Base-by-base conservation (phyloP, 495 filamentous ascomycete genomes). In the Cercophora sp. region DNA sequence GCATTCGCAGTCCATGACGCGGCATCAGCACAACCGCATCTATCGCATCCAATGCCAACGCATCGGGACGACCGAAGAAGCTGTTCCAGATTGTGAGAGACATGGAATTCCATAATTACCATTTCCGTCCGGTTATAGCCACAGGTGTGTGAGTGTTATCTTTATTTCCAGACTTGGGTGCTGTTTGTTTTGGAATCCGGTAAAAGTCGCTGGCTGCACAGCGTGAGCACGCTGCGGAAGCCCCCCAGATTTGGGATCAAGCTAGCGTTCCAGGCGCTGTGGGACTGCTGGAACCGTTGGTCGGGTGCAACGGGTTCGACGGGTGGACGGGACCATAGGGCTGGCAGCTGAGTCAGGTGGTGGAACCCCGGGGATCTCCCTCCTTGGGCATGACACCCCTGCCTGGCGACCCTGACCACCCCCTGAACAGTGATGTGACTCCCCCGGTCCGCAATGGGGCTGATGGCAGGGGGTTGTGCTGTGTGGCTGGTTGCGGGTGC, bases 51-150 rank as follows among this genome's bases (percentile, higher is more conserved):
- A n/a, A n/a, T n/a, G 29, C 6, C 29, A 32, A 13, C 29, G 29
- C 29, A 32, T 32, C 29, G 29, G 29, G 29, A 6, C 29, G n/a
- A n/a, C n/a, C n/a, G n/a, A n/a, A n/a, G n/a, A n/a, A n/a, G n/a
- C n/a, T n/a, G n/a, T n/a, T n/a, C n/a, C n/a, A n/a, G n/a, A n/a
- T n/a, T n/a, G n/a, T n/a, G n/a, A n/a, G n/a, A n/a, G n/a, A n/a
- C n/a, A n/a, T n/a, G n/a, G n/a, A 26, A 25, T 43, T 47, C 44
- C 44, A 47, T 47, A 47, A 31, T 47, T 47, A 47, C 27, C 44
- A 34, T 8, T 8, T 22, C 18, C 10, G 19, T 47, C 27, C 42
- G 13, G 11, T 47, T 34, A 27, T 47, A 34, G 44, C n/a, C 25
- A n/a, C n/a, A n/a, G n/a, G n/a, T n/a, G 25, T 20, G 27, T 29